A percentile compares a stretch with the other conserved stretches of the same genome.
Evolutionary conservation across 352 stramenopile genomes (phyloP).

Genomic region (Pythium graminicola): DNA sequence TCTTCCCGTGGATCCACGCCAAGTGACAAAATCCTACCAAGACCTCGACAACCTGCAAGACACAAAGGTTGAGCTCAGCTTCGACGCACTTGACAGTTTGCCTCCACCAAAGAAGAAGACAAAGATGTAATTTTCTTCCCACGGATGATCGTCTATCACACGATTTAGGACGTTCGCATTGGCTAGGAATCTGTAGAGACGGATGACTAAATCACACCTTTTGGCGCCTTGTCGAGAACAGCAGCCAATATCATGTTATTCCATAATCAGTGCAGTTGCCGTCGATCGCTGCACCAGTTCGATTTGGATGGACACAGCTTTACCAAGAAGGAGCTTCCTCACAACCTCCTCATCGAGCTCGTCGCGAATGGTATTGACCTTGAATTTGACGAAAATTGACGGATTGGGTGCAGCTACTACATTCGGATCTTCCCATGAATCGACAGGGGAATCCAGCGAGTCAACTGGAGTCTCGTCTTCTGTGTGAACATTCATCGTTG

Average conservation of each 20-base stretch:
- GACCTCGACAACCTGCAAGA: conserved; percentile 80
- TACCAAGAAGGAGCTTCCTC: neutral
- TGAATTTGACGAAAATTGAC: conserved; percentile 10
- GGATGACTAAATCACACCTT: neutral
- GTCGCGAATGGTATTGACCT: conserved; percentile 8
- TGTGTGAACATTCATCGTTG: conserved; percentile 39
- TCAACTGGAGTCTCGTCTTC: neutral
- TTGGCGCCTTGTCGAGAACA: neutral
- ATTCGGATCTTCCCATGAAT: conserved; percentile 5
- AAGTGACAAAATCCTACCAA: conserved; percentile 79
- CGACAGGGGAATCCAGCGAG: neutral
- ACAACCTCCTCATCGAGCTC: conserved; percentile 1
- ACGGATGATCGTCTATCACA: too few relatives aligned
- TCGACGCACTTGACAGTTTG: conserved; percentile 71
- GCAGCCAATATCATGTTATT: too few relatives aligned
- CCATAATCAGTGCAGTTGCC: neutral
- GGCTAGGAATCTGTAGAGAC: neutral
- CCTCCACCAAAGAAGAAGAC: conserved; percentile 83
- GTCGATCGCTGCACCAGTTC: neutral
- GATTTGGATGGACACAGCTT: conserved; percentile 1
- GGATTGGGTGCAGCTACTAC: too few relatives aligned
- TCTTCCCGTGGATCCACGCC: conserved; percentile 69
- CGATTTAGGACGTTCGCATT: too few relatives aligned
- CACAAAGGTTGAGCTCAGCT: conserved; percentile 79
- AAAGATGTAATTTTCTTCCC: too few relatives aligned